These are phyloP conservation scores for Mrakia hoshinonis DNA, from an alignment of 768 basidiomycete genomes.

Conservation along the genomic window DNA sequence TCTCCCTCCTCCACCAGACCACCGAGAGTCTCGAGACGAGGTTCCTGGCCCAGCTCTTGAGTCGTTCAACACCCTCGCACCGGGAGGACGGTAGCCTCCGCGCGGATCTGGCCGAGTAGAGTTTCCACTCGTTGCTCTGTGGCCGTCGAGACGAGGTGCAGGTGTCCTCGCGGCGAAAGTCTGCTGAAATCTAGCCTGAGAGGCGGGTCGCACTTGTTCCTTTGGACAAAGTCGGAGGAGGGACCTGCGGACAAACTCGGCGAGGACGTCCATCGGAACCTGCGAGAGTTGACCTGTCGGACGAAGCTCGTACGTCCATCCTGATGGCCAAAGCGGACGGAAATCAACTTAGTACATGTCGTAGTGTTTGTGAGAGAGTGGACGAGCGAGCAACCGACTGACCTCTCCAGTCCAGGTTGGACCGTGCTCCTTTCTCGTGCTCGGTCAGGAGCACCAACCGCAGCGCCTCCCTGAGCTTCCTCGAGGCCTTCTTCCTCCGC, in stretches of 20 bases:
- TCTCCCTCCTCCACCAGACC: too few species aligned
- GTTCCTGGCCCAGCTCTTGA: too few species aligned
- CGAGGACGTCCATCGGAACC: background rate
- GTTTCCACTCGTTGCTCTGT: too few species aligned
- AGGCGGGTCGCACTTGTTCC: background rate
- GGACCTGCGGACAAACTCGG: background rate
- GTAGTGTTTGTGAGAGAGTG: background rate
- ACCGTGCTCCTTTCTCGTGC: background rate
- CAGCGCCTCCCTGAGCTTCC: conserved; percentile 5
- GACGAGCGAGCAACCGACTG: background rate
- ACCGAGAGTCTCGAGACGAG: too few species aligned
- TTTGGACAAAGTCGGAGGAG: background rate
- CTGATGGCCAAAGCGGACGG: background rate
- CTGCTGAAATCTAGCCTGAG: too few species aligned
- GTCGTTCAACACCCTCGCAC: too few species aligned
- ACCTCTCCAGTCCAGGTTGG: conserved; percentile 1
- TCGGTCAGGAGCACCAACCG: background rate
- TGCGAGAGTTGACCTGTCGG: background rate
- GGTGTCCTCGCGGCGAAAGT: too few species aligned
- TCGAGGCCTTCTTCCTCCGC: background rate
- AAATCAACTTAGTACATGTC: background rate
- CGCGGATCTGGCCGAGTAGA: too few species aligned
- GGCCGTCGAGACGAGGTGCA: too few species aligned
- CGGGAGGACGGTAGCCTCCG: too few species aligned
- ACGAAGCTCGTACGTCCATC: background rate